phyloP scores from a whole-genome alignment of 768 basidiomycete genomes.

The Leccinum sublutescens region DNA sequence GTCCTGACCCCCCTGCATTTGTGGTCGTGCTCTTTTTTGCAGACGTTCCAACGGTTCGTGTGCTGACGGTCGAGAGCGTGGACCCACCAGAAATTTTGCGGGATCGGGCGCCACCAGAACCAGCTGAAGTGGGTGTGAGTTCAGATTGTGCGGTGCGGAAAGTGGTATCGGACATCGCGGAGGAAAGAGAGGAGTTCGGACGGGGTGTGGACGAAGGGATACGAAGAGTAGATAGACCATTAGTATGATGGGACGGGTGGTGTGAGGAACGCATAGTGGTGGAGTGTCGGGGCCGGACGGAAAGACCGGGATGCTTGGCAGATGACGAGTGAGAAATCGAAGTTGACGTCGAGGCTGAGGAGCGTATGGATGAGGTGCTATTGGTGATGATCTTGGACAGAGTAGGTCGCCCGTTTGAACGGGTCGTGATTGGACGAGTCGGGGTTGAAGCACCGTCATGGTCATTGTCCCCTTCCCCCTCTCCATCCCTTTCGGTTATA shows the following conservation, averaged over 20 bases:
- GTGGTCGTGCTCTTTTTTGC: constrained; percentile 13
- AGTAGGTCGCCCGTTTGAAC: constrained; percentile 25
- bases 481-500: neutral
- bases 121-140: constrained; percentile 30
- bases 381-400: constrained; percentile 29
- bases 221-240: constrained; percentile 29
- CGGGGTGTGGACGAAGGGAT: constrained; percentile 29
- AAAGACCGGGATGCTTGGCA: constrained; percentile 15
- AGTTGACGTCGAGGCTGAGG: constrained; percentile 16
- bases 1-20: constrained; percentile 2
- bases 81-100: constrained; percentile 32
- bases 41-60: constrained; percentile 30
- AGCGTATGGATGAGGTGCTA: constrained; percentile 24
- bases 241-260: constrained; percentile 18
- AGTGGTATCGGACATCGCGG: constrained; percentile 31
- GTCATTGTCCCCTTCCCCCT: constrained; percentile 11
- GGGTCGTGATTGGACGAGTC: constrained; percentile 6
- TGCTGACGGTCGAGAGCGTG: constrained; percentile 31
- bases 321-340: constrained; percentile 9
- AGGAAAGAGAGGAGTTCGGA: constrained; percentile 30
- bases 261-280: constrained; percentile 29
- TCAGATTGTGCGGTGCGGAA: constrained; percentile 34
- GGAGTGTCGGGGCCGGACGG: constrained; percentile 18
- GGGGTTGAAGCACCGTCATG: constrained; percentile 18
- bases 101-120: constrained; percentile 24